Conservation (phyloP, 2,329 filamentous ascomycete species). For the Trichocomaceae sp. region DNA sequence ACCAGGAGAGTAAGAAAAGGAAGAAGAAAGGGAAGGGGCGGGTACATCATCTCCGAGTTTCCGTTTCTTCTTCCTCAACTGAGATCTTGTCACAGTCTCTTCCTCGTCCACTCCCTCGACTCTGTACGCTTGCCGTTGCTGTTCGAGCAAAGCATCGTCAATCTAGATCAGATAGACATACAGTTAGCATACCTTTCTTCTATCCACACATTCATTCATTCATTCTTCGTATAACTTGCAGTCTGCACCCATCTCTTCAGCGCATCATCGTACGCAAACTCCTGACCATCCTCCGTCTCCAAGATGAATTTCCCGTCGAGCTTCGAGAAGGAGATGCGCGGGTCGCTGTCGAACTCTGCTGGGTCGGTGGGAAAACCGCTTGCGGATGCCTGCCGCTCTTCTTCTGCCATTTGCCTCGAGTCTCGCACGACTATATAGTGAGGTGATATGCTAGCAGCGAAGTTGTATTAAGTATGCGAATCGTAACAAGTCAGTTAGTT, state of each 20-base stretch:
- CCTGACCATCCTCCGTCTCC: conserved; percentile 74
- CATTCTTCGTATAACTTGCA: conserved; percentile 43
- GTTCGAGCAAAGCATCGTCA: conserved; percentile 54
- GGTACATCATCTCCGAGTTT: conserved; percentile 44
- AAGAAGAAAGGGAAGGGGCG: neutral
- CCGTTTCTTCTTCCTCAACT: conserved; percentile 49
- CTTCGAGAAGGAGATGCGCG: conserved; percentile 81
- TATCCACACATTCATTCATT: too few species aligned
- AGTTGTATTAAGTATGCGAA: too few species aligned
- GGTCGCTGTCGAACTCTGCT: conserved; percentile 66
- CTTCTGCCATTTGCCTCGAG: conserved; percentile 5
- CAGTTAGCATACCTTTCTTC: too few species aligned
- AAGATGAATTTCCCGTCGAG: conserved; percentile 75
- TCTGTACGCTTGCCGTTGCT: conserved; percentile 57
- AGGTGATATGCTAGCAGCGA: neutral
- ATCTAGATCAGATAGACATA: conserved; percentile 40
- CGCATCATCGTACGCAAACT: conserved; percentile 72
- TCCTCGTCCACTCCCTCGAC: conserved; percentile 55
- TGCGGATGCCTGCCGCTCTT: conserved; percentile 7
- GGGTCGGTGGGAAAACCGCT: conserved; percentile 49
- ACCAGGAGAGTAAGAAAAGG: too few species aligned
- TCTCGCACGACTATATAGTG: neutral
- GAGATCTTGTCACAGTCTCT: conserved; percentile 40
- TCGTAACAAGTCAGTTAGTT: too few species aligned
- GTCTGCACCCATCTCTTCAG: conserved; percentile 69